phyloP scores from a whole-genome alignment of 139 green algal genomes.

The Eudorina sp. region DNA sequence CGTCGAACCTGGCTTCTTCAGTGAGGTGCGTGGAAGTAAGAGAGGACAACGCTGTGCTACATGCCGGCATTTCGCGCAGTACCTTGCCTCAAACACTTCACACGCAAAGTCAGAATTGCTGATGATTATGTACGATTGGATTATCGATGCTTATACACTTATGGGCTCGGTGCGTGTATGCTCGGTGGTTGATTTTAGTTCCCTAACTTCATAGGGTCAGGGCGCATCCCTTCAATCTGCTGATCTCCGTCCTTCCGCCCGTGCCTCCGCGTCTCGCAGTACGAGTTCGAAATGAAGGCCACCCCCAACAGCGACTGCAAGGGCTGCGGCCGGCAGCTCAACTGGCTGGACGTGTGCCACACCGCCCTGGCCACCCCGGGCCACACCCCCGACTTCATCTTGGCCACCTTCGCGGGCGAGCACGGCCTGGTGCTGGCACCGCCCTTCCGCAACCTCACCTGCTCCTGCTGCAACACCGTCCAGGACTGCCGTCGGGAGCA shows the following conservation, averaged over 20 bases:
- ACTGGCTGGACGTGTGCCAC: conserved; percentile 25
- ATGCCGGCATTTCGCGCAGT: no score
- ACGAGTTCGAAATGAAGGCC: neutral
- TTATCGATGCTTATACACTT: no score
- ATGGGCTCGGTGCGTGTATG: no score
- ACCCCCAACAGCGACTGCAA: conserved; percentile 2
- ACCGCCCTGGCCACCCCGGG: neutral
- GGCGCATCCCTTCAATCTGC: no score
- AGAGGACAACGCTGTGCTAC: no score
- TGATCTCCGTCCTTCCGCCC: no score
- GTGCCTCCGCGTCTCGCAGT: neutral
- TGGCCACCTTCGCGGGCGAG: conserved; percentile 5
- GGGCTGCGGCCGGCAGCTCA: conserved; percentile 1
- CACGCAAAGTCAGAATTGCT: no score
- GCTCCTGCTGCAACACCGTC: neutral
- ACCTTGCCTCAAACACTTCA: no score
- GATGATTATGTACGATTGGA: no score
- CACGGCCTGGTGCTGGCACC: conserved; percentile 1
- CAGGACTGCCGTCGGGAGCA: neutral
- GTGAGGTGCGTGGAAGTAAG: neutral
- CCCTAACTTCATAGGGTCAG: neutral
- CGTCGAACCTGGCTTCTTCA: neutral
- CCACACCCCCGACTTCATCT: conserved; percentile 11
- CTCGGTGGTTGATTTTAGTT: no score
- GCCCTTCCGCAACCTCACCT: neutral